Evolutionary conservation across 768 basidiomycete species (phyloP).

Genomic region (Mrakia frigida): DNA sequence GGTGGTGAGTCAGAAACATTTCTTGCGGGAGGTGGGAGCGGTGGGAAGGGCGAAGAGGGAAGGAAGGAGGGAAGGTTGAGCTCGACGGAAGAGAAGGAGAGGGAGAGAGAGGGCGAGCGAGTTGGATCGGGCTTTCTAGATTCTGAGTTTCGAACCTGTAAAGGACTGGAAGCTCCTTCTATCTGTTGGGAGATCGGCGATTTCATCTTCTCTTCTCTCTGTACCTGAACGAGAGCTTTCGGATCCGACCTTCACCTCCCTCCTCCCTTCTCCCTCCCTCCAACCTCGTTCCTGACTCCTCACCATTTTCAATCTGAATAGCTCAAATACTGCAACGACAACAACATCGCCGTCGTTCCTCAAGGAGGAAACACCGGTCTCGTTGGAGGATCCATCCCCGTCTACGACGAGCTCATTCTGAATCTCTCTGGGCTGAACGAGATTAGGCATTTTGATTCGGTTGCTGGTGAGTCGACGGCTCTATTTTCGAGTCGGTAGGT

Average conservation of each 20-base stretch:
- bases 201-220: too few species aligned
- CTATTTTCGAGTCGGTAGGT: background rate
- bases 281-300: background rate
- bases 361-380: conserved; percentile 98
- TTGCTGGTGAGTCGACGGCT: conserved; percentile 40
- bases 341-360: conserved; percentile 82
- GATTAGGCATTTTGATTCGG: conserved; percentile 48
- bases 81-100: background rate
- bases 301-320: background rate
- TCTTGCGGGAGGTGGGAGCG: background rate
- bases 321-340: conserved; percentile 74
- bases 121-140: conserved; percentile 37
- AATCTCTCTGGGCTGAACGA: conserved; percentile 75
- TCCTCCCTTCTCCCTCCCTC: background rate
- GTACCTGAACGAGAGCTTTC: background rate
- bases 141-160: conserved; percentile 53
- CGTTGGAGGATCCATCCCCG: conserved; percentile 88
- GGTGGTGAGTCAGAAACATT: conserved; percentile 14
- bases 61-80: background rate
- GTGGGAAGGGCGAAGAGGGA: background rate
- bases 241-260: background rate
- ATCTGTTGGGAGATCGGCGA: too few species aligned
- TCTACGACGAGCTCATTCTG: conserved; percentile 80
- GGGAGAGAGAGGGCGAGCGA: background rate
- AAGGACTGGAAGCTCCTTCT: too few species aligned